Evolutionary conservation across 2,329 filamentous ascomycete genomes (phyloP), one percentile per base, ranked within the genome.

Genomic region (Diaporthe citri): DNA sequence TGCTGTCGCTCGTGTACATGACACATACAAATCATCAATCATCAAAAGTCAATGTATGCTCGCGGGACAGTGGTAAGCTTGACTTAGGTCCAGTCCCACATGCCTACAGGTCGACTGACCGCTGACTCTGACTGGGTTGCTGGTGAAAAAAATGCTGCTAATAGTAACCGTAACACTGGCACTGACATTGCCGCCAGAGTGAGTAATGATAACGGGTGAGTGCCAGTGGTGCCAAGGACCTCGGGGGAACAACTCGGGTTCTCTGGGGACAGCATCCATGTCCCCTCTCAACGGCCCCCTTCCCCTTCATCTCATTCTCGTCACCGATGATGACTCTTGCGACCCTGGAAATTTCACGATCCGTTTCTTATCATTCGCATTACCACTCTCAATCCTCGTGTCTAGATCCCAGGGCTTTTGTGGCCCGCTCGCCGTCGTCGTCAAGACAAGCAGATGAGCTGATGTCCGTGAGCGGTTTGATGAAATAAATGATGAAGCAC

Each of bases 321-420:
- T 55, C 48, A 55, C 48, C 64, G 31, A 67, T 52, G 70, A 72
- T 56, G 57, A 72, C 57, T 64, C 57, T 72, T 72, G 56, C 70
- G n/a, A 48, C 41, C 25, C 56, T 52, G 48, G 43, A 62, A 41
- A 72, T 39, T 55, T 55, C 64, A 69, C 48, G 46, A 55, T 20
- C 48, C 48, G 48, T 28, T 22, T 55, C 64, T 41, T 28, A 39
- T 69, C 56, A 28, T 28, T 48, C 25, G 31, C 46, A 60, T 57
- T 71, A 57, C 73, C 72, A 66, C 59, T 57, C 72, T 6, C n/a
- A 9, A 22, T 52, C 31, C 41, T 57, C 57, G 69, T 51, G 41
- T 46, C 28, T 25, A 22, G 10, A 28, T 22, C 48, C 34, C 15
- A 13, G 25, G 41, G 46, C 22, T 39, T 39, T 13, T 25, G 22